These are phyloP conservation scores for Posidonia oceanica DNA, from an alignment of 116 monocot genomes.

Conservation along the genomic window DNA sequence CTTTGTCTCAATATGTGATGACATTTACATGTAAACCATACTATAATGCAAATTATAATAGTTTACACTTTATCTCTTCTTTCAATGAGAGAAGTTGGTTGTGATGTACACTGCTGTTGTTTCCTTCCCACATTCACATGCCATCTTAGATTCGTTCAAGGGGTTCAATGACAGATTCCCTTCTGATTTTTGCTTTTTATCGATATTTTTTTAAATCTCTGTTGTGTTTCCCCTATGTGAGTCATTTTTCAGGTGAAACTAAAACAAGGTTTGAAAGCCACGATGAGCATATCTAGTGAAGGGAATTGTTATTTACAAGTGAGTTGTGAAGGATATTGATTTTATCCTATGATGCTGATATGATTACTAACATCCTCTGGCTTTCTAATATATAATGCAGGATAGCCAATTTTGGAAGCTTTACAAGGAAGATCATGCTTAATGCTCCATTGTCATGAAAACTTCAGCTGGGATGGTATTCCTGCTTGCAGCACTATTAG, in stretches of 20 bases:
- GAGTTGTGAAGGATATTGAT: not conserved
- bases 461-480: slow-evolving; percentile 82
- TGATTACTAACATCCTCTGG: not conserved
- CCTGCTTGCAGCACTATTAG: slow-evolving; percentile 76
- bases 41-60: too few relatives aligned
- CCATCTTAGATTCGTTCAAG: too few relatives aligned
- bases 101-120: too few relatives aligned
- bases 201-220: not conserved
- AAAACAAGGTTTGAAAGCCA: slow-evolving; percentile 78
- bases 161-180: too few relatives aligned
- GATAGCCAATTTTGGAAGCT: slow-evolving; percentile 96
- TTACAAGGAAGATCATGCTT: slow-evolving; percentile 70
- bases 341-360: too few relatives aligned
- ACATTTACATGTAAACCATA: too few relatives aligned
- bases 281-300: slow-evolving; percentile 88
- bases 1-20: too few relatives aligned
- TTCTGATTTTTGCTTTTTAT: not conserved
- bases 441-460: slow-evolving; percentile 85
- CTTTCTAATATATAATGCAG: slow-evolving; percentile 16
- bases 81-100: too few relatives aligned
- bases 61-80: too few relatives aligned
- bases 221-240: not conserved
- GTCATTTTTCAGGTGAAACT: slow-evolving; percentile 56
- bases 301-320: slow-evolving; percentile 95
- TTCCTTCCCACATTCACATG: too few relatives aligned